Base-by-base conservation (phyloP, 768 basidiomycete species). In the Hysterangium stoloniferum region DNA sequence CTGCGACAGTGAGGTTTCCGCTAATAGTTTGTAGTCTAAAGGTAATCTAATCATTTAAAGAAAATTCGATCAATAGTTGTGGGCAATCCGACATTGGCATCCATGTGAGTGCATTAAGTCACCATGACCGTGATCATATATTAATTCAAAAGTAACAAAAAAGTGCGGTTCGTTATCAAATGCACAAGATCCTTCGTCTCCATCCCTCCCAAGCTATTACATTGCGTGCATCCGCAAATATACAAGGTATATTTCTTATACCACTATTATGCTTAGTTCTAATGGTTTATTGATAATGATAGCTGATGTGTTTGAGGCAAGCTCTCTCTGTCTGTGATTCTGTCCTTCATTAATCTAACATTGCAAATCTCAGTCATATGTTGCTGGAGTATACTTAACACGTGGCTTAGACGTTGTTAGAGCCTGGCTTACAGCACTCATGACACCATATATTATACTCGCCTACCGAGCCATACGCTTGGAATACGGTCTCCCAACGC, bases 231-330 rank as follows among this genome's bases (percentile, higher is more conserved):
- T 89, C 87, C 1, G 62, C 66, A 17, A 75, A 85, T 58, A 72
- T 90, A 56, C 86, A 86, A 76, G 86, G 86, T 82, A 56, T 35
- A 71, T 57, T 4, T 13, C 20, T 44, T 56, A 32, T 33, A 31
- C 8, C 52, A 45, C 34, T 36, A 27, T 19, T 35, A 32, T 32
- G 13, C 48, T n/a, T 28, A 11, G 17, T 13, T 33, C 6, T 27
- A 33, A 12, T 24, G 33, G 25, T 13, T 35, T 48, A 24, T 31
- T 19, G n/a, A 49, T 24, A 43, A 45, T 54, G 22, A 3, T 58
- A 88, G 87, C 87, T 43, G 84, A 90, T 58, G 71, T 87, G 20
- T 84, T 90, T 57, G 87, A 90, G 75, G 86, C 84, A 57, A 56
- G 70, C 62, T 33, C 22, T 40, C 45, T 25, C 35, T 6, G 19